Base-by-base conservation (phyloP, 1,284 basidiomycete species). In the Ganoderma resinaceum region DNA sequence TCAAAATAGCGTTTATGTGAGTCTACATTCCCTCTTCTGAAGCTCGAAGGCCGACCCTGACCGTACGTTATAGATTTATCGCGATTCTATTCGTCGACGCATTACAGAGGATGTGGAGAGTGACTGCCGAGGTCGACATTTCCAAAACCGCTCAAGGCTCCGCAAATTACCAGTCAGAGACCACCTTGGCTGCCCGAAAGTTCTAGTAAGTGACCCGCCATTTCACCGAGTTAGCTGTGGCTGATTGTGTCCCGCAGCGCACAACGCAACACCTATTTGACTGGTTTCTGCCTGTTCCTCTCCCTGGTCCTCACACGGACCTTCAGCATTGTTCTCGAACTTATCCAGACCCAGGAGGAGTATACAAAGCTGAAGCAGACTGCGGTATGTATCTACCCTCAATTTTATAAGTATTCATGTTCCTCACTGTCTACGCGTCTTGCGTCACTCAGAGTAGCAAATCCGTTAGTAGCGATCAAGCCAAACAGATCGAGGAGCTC, bases 1-100 rank as follows among this genome's bases (percentile, higher is more conserved):
- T 95, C 74, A 98, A 98, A 79, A 98, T 98, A 74, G 94, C 95
- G 7, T 98, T 98, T 85, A 97, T 98, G 93, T 95, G 71, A 64
- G 91, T 80, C 59, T 26, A 42, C 40, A 62, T 33, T 11, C 60
- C 49, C 63, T 62, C 65, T 62, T 40, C 23, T 14, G 16, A 11
- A 66, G 16, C 62, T 65, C 57, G 16, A 11, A 66, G 16, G 61
- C 65, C 57, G 42, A 52, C 38, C 37, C 66, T 38, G 23, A 38
- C 43, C 67, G 23, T n/a, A 38, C 23, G 31, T 18, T 20, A 16
- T 74, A 96, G 95, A 72, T 98, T 97, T 76, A 91, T 98, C 0
- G 94, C 85, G 1, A 89, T 98, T 8, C 83, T 95, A 55, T 95
- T 96, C 74, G 83, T 90, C n/a, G 96, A 98, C 75, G 95, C 97